Evolutionary conservation across 768 basidiomycete genomes (phyloP).

Genomic region (Mrakia frigida): DNA sequence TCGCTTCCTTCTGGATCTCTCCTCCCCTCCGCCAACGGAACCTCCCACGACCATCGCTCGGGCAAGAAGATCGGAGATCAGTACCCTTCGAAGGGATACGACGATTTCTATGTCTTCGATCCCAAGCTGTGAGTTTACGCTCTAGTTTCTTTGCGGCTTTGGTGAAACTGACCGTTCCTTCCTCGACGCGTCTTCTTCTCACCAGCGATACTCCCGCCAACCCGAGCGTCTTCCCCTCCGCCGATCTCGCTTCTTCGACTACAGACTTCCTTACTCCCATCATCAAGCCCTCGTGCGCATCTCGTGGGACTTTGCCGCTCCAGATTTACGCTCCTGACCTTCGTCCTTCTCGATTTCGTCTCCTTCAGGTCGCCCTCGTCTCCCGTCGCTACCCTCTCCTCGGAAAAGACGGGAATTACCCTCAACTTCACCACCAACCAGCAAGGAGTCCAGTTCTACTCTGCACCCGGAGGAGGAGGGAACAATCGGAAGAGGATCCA

Average conservation of each 20-base stretch:
- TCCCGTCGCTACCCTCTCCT: conserved; percentile 26
- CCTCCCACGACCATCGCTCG: conserved; percentile 27
- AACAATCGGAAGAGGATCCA: conserved; percentile 19
- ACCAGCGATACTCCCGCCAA: conserved; percentile 3
- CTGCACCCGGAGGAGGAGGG: conserved; percentile 16
- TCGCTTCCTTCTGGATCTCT: conserved; percentile 26
- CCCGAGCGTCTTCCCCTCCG: not conserved
- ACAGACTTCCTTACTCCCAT: not conserved
- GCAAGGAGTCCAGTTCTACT: conserved; percentile 31
- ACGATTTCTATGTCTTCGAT: conserved; percentile 32
- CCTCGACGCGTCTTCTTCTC: not conserved
- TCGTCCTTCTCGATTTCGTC: not conserved
- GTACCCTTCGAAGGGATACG: conserved; percentile 28
- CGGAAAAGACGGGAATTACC: conserved; percentile 7
- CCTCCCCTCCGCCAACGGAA: conserved; percentile 8
- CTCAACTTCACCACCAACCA: conserved; percentile 29
- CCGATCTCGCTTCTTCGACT: not conserved
- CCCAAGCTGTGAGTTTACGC: not conserved
- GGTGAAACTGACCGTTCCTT: not conserved
- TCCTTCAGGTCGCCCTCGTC: not conserved
- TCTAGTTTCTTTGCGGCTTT: not conserved
- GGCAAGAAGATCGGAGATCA: conserved; percentile 27
- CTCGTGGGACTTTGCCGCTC: too few species aligned
- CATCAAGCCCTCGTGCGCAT: not conserved
- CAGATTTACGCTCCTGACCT: too few species aligned